phyloP scores from a whole-genome alignment of 2,329 filamentous ascomycete genomes.

The Fusarium concolor region DNA sequence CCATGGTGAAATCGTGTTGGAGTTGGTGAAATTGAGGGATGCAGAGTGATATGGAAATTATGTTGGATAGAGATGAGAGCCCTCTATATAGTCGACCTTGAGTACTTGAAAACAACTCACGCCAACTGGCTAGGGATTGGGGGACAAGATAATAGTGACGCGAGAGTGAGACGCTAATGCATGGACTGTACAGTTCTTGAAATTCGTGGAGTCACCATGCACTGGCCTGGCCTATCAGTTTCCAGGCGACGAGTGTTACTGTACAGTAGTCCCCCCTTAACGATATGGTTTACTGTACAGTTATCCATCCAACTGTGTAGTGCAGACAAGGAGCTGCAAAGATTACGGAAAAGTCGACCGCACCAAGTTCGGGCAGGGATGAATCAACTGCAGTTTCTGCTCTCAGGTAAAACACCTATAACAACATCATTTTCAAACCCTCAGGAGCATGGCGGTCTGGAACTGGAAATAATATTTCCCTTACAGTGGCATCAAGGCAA shows the following conservation, averaged over 20 bases:
- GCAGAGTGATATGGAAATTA: background rate
- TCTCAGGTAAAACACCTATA: too few species aligned
- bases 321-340: background rate
- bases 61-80: too few species aligned
- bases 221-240: background rate
- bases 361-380: too few species aligned
- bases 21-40: rapidly evolving
- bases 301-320: background rate
- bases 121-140: rapidly evolving
- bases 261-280: background rate
- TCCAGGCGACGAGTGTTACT: background rate
- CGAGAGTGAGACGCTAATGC: background rate
- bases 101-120: background rate
- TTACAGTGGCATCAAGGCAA: too few species aligned
- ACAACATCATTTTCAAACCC: too few species aligned
- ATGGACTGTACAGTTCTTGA: conserved; percentile 13
- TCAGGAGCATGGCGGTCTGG: too few species aligned
- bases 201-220: background rate
- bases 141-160: background rate
- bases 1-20: background rate
- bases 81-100: background rate
- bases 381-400: too few species aligned
- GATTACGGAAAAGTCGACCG: background rate
- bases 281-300: background rate
- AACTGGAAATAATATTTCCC: too few species aligned